Conservation (phyloP, 306 rosid species). For the Trifolium pratense region DNA sequence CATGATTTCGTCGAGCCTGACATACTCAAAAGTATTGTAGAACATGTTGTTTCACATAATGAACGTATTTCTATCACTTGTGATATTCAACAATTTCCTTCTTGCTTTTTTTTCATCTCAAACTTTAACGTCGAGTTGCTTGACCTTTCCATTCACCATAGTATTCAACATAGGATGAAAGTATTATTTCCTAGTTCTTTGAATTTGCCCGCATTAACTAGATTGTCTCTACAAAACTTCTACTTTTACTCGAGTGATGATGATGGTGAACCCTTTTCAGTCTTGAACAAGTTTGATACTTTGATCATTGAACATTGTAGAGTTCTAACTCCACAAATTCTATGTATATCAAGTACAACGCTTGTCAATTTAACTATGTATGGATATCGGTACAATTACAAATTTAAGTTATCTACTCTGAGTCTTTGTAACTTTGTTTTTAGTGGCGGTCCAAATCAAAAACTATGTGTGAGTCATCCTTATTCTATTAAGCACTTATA, state of each 20-base stretch:
- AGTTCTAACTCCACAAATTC: neutral
- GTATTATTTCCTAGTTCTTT: slow-evolving; percentile 13
- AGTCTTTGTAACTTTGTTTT: neutral
- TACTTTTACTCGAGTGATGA: neutral
- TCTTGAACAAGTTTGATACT: neutral
- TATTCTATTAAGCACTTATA: no score
- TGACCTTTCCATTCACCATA: neutral
- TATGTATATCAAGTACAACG: slow-evolving; percentile 1
- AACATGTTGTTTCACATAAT: neutral
- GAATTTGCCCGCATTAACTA: neutral
- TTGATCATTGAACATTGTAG: neutral
- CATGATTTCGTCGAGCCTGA: neutral
- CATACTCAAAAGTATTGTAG: neutral
- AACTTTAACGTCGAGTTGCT: neutral
- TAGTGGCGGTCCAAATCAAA: no score
- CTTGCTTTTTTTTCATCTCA: neutral
- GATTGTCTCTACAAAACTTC: slow-evolving; percentile 5
- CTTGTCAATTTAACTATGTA: slow-evolving; percentile 7
- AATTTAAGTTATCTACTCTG: neutral
- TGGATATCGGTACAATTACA: neutral
- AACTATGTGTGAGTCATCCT: no score
- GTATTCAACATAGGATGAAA: neutral
- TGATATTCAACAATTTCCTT: neutral
- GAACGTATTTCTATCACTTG: neutral
- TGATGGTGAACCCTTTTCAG: neutral